Percentiles rank a stretch among this genome's conserved stretches.
Conservation (phyloP, 1,284 basidiomycete genomes). For the Cerioporus squamosus region DNA sequence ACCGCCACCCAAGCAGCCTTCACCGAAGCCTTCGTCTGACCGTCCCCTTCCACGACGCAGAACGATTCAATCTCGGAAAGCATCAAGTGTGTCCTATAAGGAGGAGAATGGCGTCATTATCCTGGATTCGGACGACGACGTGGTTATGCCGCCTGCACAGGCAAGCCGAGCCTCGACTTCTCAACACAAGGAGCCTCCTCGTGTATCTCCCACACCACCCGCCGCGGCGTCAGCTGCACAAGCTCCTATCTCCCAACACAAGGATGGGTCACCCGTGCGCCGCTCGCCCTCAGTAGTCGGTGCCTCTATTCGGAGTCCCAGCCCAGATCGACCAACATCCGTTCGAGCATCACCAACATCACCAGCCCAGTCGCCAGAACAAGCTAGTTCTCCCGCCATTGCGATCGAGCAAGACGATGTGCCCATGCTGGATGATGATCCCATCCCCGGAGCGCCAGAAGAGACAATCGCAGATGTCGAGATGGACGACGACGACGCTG, state of each 20-base stretch:
- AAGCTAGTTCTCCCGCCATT: too few relatives aligned
- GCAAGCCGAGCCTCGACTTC: background rate
- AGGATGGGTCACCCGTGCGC: background rate
- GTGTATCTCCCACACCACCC: background rate
- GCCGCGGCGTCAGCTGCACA: too few relatives aligned
- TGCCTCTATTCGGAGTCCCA: background rate
- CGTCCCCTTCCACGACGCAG: background rate
- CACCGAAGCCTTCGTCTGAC: background rate
- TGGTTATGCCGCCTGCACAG: background rate
- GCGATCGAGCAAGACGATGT: too few relatives aligned
- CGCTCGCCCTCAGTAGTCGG: background rate
- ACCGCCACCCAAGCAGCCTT: background rate
- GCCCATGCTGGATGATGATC: too few relatives aligned
- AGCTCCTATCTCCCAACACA: too few relatives aligned
- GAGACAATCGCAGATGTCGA: too few relatives aligned
- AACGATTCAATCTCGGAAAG: background rate
- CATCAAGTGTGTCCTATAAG: background rate
- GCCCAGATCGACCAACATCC: background rate
- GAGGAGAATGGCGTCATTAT: conserved; percentile 13
- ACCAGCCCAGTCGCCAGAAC: too few relatives aligned
- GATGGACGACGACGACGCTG: too few relatives aligned
- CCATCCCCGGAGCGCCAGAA: background rate
- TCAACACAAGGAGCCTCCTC: background rate
- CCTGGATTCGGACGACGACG: conserved; percentile 14
- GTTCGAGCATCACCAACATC: background rate